These are phyloP conservation scores for Clitopilus passeckerianus DNA, from an alignment of 768 basidiomycete species.

Conservation along the genomic window DNA sequence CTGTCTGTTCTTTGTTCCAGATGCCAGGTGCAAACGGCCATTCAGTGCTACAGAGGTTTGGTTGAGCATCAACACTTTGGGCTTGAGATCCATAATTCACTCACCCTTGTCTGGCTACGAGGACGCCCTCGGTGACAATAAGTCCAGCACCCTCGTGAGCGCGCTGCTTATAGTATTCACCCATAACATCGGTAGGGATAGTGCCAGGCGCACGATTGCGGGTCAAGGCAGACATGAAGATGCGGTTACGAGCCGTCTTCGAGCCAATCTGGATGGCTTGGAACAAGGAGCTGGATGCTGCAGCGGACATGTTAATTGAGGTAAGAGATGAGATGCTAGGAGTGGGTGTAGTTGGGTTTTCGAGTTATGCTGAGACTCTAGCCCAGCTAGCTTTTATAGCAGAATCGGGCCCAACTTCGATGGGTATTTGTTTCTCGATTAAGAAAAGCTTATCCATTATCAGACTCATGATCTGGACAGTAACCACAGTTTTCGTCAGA, in stretches of 20 bases:
- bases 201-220: conserved; percentile 26
- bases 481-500: neutral
- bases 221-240: conserved; percentile 35
- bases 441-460: neutral
- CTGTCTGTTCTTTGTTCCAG: conserved; percentile 29
- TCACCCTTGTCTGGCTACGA: conserved; percentile 32
- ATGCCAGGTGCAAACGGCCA: conserved; percentile 33
- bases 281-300: conserved; percentile 14
- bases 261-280: conserved; percentile 29
- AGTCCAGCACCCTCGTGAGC: conserved; percentile 24
- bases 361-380: neutral
- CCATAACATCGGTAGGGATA: conserved; percentile 30
- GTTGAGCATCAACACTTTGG: neutral
- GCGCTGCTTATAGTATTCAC: conserved; percentile 31
- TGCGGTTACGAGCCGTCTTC: conserved; percentile 30
- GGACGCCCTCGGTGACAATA: conserved; percentile 26
- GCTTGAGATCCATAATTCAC: conserved; percentile 12
- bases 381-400: neutral
- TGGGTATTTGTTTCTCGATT: neutral
- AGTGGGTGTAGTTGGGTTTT: neutral
- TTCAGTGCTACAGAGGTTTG: conserved; percentile 19
- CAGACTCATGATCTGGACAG: neutral
- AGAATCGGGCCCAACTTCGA: neutral
- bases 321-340: neutral
- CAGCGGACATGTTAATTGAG: conserved; percentile 5